Base-by-base conservation (phyloP, 2,329 filamentous ascomycete species). In the Penicillium sp. region DNA sequence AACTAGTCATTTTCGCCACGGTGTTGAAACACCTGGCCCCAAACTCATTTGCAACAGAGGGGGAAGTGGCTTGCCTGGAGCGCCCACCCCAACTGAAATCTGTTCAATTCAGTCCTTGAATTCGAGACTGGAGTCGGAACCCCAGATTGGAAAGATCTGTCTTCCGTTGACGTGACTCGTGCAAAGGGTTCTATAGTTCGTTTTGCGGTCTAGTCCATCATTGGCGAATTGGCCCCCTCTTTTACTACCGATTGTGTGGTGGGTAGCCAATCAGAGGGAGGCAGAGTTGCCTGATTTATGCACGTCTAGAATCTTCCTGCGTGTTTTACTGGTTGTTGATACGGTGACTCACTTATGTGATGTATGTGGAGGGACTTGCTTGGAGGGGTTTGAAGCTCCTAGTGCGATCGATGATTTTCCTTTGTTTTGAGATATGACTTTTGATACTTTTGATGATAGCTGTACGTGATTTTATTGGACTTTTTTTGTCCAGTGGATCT, bases 71-170 rank as follows among this genome's bases (percentile, higher is more conserved):
- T 46, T 55, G 53, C 53, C 45, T 54, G 49, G 53, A 43, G 49
- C 50, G 50, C 53, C 52, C 54, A 33, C 31, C 35, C 24, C 26
- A 11, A 44, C 39, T 29, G 33, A 42, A 43, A 53, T 39, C 42
- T 57, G 49, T 57, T 54, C 51, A 45, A 19, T 37, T 55, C 56
- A 52, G 35, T 53, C 45, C 54, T 49, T 42, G 16, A 39, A 39
- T 39, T 31, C 22, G 49, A 21, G 46, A 47, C 56, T 58, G 57
- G 55, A 54, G 58, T n/a, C 58, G 58, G 60, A 54, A 24, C 55
- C 55, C 55, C 49, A 29, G 49, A 58, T 58, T 26, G 55, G 60
- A 49, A 58, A 52, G 52, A 59, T 58, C 60, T 45, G 51, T 48
- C 6, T 14, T 57, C 44, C 33, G 47, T 29, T 42, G 49, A 44